These are phyloP conservation scores for Rhamnella rubrinervis DNA, from an alignment of 331 rosid species.

Conservation along the genomic window DNA sequence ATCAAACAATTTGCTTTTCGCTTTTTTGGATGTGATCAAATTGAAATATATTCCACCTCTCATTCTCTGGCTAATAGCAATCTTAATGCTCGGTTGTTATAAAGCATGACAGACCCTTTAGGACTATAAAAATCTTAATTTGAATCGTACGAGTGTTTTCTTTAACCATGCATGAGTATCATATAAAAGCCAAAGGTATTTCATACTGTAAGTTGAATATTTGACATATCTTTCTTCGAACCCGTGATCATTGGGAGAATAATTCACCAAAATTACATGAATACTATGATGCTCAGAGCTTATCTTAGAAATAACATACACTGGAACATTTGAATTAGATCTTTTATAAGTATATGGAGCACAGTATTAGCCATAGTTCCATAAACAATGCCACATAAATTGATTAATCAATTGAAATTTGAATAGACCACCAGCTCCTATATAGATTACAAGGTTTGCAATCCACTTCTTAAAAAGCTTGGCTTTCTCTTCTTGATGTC, in stretches of 20 bases:
- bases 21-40: too few species aligned
- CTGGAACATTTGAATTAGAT: constrained; percentile 6
- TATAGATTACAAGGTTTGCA: constrained; percentile 11
- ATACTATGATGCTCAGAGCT: neutral
- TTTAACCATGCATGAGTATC: too few species aligned
- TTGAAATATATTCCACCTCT: too few species aligned
- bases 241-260: too few species aligned
- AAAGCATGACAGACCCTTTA: too few species aligned
- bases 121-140: too few species aligned
- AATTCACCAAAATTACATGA: constrained; percentile 2
- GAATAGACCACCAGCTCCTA: constrained; percentile 36
- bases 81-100: too few species aligned
- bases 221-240: neutral
- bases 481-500: constrained; percentile 30
- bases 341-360: constrained; percentile 15
- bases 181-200: too few species aligned
- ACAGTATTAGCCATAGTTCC: constrained; percentile 22
- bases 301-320: constrained; percentile 16
- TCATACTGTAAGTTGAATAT: too few species aligned
- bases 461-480: constrained; percentile 23
- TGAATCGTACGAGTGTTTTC: too few species aligned
- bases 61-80: too few species aligned
- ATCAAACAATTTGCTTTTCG: too few species aligned
- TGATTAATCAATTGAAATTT: constrained; percentile 19
- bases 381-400: constrained; percentile 17